Evolutionary conservation across 2,329 filamentous ascomycete species (phyloP), one percentile per base, ranked within the genome.

Genomic region (Fusarium sp.): DNA sequence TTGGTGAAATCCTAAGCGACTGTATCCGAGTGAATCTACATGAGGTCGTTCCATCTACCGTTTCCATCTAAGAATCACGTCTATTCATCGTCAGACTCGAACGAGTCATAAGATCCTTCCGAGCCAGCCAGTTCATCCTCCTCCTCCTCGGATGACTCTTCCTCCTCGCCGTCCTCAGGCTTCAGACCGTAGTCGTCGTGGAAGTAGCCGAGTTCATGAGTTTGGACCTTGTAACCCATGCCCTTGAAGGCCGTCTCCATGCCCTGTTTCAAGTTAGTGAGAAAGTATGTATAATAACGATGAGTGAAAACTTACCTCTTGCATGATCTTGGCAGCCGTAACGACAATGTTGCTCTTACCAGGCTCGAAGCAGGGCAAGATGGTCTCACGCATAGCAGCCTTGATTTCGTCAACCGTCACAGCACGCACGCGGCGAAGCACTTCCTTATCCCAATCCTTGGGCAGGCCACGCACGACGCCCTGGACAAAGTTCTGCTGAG

Each of bases 171-270:
- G 0, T 91, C 91, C 0, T 91, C 91, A 3, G 87, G 87, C 80
- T 93, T 88, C 55, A 98, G 84, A 1, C 96, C 96, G 80, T 98
- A 98, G 78, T 95, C 94, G 72, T 98, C 94, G 81, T 97, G 91
- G 82, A 97, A 98, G 77, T 93, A 89, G 46, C 91, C 90, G 58
- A 98, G 86, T 31, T 92, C 87, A 79, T 92, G 92, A 42, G 93
- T 88, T 79, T 94, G 89, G 0, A 93, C 92, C 80, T 92, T 92
- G 85, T 97, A 99, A 0, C 95, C 95, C 65, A 91, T 91, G 2
- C 85, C 86, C 74, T 90, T 88, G 77, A 98, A 94, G 2, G 92
- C 91, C 74, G 91, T 91, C 77, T 92, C 90, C 75, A 98, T 90
- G 68, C 88, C 89, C 94, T 97, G 59, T 24, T 20, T 64, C 66